These are phyloP conservation scores for Solanum corneliomulleri DNA, from an alignment of 257 asterid species.

Conservation along the genomic window DNA sequence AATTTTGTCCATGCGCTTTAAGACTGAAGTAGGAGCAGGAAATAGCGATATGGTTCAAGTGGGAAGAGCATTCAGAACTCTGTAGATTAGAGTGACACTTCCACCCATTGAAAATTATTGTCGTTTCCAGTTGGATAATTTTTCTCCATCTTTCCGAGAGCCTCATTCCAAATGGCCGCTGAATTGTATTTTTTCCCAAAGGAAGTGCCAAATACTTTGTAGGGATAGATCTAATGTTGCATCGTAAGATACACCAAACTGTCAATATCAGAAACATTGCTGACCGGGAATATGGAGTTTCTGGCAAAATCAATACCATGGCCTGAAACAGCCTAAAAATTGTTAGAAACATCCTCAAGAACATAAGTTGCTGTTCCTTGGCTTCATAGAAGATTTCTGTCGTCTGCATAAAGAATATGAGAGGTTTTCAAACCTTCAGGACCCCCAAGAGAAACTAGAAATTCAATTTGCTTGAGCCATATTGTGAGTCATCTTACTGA, in stretches of 20 bases:
- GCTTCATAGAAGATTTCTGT: not conserved
- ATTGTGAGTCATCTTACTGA: not conserved
- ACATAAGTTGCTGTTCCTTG: not conserved
- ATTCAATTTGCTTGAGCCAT: not conserved
- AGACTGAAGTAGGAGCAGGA: not conserved
- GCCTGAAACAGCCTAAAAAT: not conserved
- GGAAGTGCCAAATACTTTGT: not conserved
- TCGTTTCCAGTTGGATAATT: not conserved
- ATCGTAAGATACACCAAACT: not conserved
- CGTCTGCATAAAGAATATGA: not conserved
- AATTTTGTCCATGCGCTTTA: not conserved
- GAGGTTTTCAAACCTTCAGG: not conserved
- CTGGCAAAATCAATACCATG: not conserved
- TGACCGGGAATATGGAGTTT: not conserved
- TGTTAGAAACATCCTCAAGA: not conserved
- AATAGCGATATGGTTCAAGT: not conserved
- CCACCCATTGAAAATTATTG: not conserved
- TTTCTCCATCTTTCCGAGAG: not conserved
- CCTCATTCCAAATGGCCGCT: not conserved
- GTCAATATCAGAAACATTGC: not conserved
- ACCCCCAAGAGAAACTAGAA: not conserved
- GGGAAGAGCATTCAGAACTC: not conserved
- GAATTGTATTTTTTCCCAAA: not conserved
- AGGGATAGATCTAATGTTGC: not conserved
- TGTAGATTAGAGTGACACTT: not conserved